A percentile compares a stretch with the other conserved stretches of the same genome.
Conservation (phyloP, 306 rosid genomes). For the Lathyrus aphaca region DNA sequence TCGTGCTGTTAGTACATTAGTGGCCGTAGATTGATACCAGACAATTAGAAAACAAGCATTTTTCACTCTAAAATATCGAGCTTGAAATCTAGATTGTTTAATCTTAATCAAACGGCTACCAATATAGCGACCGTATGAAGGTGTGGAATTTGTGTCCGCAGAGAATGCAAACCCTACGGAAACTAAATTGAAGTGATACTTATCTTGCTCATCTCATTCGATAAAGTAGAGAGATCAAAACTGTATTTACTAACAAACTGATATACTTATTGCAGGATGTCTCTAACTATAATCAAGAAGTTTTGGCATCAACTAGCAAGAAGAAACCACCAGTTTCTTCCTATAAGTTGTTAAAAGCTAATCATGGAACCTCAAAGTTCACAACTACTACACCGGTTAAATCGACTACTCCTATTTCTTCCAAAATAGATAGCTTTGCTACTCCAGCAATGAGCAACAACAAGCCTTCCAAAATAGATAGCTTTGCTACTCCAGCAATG, state of each 20-base stretch:
- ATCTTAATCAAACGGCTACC: background rate
- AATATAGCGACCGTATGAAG: background rate
- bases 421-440: conserved; percentile 44
- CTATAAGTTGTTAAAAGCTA: conserved; percentile 41
- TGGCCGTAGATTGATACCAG: background rate
- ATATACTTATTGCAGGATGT: conserved; percentile 43
- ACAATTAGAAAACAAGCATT: background rate
- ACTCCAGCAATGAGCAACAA: conserved; percentile 66
- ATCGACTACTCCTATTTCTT: conserved; percentile 44
- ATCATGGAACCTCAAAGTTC: conserved; percentile 47
- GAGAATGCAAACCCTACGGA: background rate
- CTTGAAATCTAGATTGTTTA: background rate
- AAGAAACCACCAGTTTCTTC: conserved; percentile 61
- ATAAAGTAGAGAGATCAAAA: background rate
- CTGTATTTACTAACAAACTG: background rate
- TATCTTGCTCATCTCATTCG: background rate
- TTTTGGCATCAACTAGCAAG: conserved; percentile 42
- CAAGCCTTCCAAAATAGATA: conserved; percentile 50
- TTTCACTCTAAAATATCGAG: background rate
- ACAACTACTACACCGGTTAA: conserved; percentile 58
- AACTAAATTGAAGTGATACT: background rate
- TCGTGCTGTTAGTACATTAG: background rate
- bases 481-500: conserved; percentile 61
- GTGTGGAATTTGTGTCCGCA: background rate
- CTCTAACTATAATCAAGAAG: conserved; percentile 45